Conservation (phyloP, 1,284 basidiomycete species). For the Ceratobasidium sp. region DNA sequence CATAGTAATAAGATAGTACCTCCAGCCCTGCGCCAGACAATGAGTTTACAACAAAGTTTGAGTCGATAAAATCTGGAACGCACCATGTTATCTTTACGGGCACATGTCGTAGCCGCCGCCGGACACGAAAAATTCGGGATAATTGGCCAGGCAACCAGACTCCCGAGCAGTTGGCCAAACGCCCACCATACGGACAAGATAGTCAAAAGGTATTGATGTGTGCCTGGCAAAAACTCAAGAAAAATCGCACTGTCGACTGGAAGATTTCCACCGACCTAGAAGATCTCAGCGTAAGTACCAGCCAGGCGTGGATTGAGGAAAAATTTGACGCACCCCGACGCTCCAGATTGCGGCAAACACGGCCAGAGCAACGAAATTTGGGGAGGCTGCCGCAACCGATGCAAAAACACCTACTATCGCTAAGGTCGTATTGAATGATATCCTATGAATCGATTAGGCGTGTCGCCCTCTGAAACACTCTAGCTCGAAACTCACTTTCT, state of each 20-base stretch:
- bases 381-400: slow-evolving; percentile 70
- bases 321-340: slow-evolving; percentile 60
- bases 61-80: slow-evolving; percentile 15
- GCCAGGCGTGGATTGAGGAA: slow-evolving; percentile 57
- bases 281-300: slow-evolving; percentile 50
- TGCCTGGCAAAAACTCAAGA: slow-evolving; percentile 73
- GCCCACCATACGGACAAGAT: slow-evolving; percentile 79
- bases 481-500: slow-evolving; percentile 59
- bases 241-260: slow-evolving; percentile 86
- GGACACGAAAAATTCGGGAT: slow-evolving; percentile 73
- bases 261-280: slow-evolving; percentile 75
- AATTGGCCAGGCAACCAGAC: slow-evolving; percentile 77
- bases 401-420: slow-evolving; percentile 79
- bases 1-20: slow-evolving; percentile 75
- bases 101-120: slow-evolving; percentile 59
- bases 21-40: slow-evolving; percentile 69
- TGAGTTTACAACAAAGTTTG: background rate
- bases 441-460: too few species aligned
- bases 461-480: slow-evolving; percentile 1
- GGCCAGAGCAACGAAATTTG: slow-evolving; percentile 68
- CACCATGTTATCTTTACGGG: slow-evolving; percentile 61
- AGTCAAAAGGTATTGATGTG: slow-evolving; percentile 74
- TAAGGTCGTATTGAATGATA: slow-evolving; percentile 82
- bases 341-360: slow-evolving; percentile 71
- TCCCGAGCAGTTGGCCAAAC: slow-evolving; percentile 71